Evolutionary conservation across 192 early-diverging fungal genomes (phyloP).

Genomic region (Diversispora epigaea): DNA sequence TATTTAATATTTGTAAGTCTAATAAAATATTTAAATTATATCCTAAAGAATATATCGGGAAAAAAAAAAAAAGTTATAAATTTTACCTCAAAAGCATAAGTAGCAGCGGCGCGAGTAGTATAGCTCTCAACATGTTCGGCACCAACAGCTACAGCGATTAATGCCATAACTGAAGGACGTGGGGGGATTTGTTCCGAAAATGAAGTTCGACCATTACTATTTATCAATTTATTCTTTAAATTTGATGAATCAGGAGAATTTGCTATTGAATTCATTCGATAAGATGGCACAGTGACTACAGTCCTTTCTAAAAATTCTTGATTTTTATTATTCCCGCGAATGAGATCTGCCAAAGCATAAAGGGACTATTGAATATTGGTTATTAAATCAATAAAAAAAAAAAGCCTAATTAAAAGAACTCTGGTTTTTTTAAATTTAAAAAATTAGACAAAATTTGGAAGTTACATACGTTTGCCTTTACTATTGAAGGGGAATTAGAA

Average conservation of each 20-base stretch:
- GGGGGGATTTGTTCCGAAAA: conserved; percentile 46
- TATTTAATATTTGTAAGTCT: too few species aligned
- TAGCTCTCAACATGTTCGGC: conserved; percentile 46
- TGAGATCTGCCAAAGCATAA: conserved; percentile 81
- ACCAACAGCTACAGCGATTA: conserved; percentile 77
- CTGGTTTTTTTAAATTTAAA: background rate
- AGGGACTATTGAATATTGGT: conserved; percentile 52
- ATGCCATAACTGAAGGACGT: conserved; percentile 75
- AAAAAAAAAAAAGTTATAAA: background rate
- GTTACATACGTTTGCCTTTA: conserved; percentile 60
- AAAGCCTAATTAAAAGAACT: background rate
- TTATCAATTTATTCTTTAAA: conserved; percentile 7
- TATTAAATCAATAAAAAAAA: background rate
- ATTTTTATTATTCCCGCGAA: conserved; percentile 72
- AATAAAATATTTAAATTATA: too few species aligned
- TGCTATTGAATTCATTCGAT: background rate
- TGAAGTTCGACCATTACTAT: conserved; percentile 16
- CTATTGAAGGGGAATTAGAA: conserved; percentile 71
- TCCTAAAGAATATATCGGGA: too few species aligned
- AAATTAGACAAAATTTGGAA: background rate
- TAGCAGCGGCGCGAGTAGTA: conserved; percentile 77
- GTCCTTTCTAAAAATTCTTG: conserved; percentile 76
- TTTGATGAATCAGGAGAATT: conserved; percentile 10
- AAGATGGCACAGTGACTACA: conserved; percentile 59
- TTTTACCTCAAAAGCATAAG: conserved; percentile 70